Evolutionary conservation across 441 rosid species (phyloP), one percentile per base, ranked within the genome.

Genomic region (Mallotus japonicus): DNA sequence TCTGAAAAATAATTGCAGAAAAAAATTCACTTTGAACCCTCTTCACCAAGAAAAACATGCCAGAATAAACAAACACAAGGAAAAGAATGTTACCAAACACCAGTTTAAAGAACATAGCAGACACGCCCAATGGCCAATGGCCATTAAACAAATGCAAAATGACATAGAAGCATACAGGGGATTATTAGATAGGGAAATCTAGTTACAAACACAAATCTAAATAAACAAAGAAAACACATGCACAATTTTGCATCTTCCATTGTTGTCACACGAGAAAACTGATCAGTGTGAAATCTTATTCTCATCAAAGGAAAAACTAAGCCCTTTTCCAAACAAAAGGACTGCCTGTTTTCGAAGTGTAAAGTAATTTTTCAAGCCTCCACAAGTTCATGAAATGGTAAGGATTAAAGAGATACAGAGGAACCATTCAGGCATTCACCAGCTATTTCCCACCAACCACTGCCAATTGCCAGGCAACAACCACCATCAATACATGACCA

Each of bases 1-100:
- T 95, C 98, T 95, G 86, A 75, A 62, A 76, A 62, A 78, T 37
- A 74, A 67, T 28, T 56, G 74, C 13, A 63, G 34, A 65, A 24
- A 75, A 59, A 59, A 81, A 76, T 66, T 47, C 62, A 67, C 32
- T 16, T 44, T 55, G 69, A 69, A 22, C 10, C n/a, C 62, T 34
- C 20, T 51, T 14, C 20, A 6, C 53, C 37, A 40, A 60, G 7
- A 42, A 77, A 16, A 73, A 50, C 14, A 62, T 57, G 20, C 16
- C 40, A 37, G 0, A 55, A 49, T 16, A 12, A 69, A 44, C 19
- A 22, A 56, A 42, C 8, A 3, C 0, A 14, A 37, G 19, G 17
- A 22, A 12, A 55, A 10, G n/a, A 34, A 22, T 20, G 13, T 22
- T 14, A 57, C 6, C 63, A 42, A 57, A 56, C n/a, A n/a, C 67